These are phyloP conservation scores for Vaccinium corymbosum DNA, from an alignment of 148 eudicot genomes.

Conservation along the genomic window DNA sequence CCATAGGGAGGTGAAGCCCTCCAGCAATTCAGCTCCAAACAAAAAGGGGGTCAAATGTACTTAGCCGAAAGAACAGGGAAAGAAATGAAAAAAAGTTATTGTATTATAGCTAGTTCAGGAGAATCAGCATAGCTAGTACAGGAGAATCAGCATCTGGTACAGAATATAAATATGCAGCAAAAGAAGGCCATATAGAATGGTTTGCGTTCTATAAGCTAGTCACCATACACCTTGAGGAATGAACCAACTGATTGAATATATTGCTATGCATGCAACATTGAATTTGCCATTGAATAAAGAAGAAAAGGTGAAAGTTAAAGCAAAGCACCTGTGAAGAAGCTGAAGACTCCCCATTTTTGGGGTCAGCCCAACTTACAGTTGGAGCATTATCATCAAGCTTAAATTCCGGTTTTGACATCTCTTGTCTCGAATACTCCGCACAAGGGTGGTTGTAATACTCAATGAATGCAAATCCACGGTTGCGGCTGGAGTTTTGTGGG, in stretches of 20 bases:
- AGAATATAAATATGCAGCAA: background rate
- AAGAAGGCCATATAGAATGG: background rate
- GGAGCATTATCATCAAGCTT: conserved; percentile 88
- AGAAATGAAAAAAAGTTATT: background rate
- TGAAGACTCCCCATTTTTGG: conserved; percentile 71
- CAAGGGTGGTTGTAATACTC: conserved; percentile 97
- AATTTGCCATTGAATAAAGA: background rate
- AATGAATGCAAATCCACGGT: conserved; percentile 90
- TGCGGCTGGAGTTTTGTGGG: conserved; percentile 76
- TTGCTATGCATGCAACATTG: background rate
- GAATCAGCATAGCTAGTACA: background rate
- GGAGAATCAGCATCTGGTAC: background rate
- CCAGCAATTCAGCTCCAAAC: background rate
- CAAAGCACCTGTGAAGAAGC: conserved; percentile 62
- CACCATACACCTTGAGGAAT: background rate
- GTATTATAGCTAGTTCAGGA: background rate
- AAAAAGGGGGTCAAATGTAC: background rate
- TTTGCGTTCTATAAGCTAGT: background rate
- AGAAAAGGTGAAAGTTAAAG: background rate
- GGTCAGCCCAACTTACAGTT: conserved; percentile 97
- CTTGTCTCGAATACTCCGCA: conserved; percentile 85
- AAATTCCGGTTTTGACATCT: conserved; percentile 74
- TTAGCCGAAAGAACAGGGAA: background rate
- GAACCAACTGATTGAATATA: background rate
- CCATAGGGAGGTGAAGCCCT: background rate